Percentiles rank a stretch among this genome's conserved stretches.
Evolutionary conservation across 2,329 filamentous ascomycete species (phyloP).

Genomic region (Waltergamsia citrina): DNA sequence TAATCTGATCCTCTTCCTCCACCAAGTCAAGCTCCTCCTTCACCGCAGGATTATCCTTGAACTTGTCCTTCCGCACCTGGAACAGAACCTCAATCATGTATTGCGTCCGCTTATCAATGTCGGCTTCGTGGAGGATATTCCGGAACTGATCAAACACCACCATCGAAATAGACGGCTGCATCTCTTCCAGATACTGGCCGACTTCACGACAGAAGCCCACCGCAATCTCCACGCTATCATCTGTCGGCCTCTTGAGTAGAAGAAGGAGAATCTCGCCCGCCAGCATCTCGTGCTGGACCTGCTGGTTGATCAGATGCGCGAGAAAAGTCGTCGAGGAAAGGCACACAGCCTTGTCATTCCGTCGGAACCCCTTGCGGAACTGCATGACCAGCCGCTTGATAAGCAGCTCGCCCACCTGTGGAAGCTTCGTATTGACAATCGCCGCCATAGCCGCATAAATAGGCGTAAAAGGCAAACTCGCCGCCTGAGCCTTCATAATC

Average conservation of each 20-base stretch:
- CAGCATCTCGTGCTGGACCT: constrained; percentile 89
- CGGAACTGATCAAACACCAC: constrained; percentile 94
- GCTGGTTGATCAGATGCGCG: constrained; percentile 90
- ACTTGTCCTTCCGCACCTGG: constrained; percentile 90
- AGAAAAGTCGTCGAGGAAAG: constrained; percentile 89
- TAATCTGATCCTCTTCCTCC: constrained; percentile 97
- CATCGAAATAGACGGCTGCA: constrained; percentile 80
- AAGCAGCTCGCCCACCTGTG: constrained; percentile 85
- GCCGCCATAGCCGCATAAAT: constrained; percentile 95
- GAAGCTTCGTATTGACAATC: constrained; percentile 95
- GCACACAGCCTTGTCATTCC: constrained; percentile 96
- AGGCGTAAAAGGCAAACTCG: constrained; percentile 89
- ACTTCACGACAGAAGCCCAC: constrained; percentile 90
- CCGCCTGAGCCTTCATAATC: constrained; percentile 97
- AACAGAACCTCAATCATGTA: constrained; percentile 99
- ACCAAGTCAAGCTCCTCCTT: constrained; percentile 91
- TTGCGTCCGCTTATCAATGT: constrained; percentile 96
- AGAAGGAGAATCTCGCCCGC: constrained; percentile 86
- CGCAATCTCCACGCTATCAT: constrained; percentile 96
- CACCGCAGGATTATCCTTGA: constrained; percentile 87
- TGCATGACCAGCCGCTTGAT: constrained; percentile 79
- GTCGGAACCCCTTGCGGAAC: constrained; percentile 90
- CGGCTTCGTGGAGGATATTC: constrained; percentile 89
- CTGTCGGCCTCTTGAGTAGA: constrained; percentile 90
- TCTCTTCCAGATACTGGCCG: constrained; percentile 88